Base-by-base conservation (phyloP, 805 yeast genomes). In the Wickerhamiella brachini region DNA sequence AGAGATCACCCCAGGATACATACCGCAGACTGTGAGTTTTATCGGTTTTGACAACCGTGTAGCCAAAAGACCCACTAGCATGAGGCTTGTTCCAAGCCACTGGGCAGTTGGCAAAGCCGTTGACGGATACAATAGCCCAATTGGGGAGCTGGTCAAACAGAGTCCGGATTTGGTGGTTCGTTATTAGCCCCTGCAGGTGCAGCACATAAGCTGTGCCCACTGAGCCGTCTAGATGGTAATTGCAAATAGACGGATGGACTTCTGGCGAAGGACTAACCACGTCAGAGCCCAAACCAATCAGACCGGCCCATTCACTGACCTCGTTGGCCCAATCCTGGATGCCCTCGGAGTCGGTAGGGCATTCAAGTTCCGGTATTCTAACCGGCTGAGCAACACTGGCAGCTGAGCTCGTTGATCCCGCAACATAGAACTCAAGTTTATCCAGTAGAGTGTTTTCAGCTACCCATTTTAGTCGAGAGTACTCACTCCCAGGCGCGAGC, bases 271-370 rank as follows among this genome's bases (percentile, higher is more conserved):
- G 45, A 5, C 50, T 29, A 1, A 56, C 24, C 3, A 52, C 43
- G n/a, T 44, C 48, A 2, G 55, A 49, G 8, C 47, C 44, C 3
- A 53, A 13, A 1, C 38, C 48, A 3, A 49, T 52, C 10, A 57
- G 53, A 1, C 59, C 61, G 2, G 48, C 43, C 60, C 60, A 57
- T 24, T 58, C 59, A 1, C 37, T n/a, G 20, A 56, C 15, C n/a
- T 20, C 51, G 24, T 54, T 54, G 5, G 59, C 49, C 60, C 60
- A 57, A 38, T 58, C 61, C 15, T 49, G 48, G 23, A 52, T 50
- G 5, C 22, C 49, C 18, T 23, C 53, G 10, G 24, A 51, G 21
- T 51, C 49, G 15, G 23, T 17, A 2, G 53, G 48, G 2, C 50
- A 41, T 3, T 20, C 12, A 29, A 51, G 45, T 2, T 47, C 45